These are phyloP conservation scores for Ogataea siamensis DNA, from an alignment of 805 yeast species.

Conservation along the genomic window DNA sequence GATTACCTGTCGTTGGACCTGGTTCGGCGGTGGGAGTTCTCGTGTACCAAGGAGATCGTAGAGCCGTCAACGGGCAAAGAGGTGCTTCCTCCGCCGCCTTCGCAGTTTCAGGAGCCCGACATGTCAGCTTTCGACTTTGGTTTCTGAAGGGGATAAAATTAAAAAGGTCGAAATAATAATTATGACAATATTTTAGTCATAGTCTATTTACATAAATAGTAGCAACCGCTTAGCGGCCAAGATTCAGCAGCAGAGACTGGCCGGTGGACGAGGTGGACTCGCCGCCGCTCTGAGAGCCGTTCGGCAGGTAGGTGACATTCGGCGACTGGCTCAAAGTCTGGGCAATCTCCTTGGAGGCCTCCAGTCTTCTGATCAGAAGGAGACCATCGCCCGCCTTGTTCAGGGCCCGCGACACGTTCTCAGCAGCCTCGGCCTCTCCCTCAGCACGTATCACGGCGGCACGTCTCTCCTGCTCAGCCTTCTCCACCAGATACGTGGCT, in stretches of 20 bases:
- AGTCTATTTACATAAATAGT: slow-evolving; percentile 7
- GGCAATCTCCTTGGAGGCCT: slow-evolving; percentile 96
- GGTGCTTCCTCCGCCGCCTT: slow-evolving; percentile 44
- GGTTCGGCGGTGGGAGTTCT: slow-evolving; percentile 66
- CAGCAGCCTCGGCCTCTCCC: slow-evolving; percentile 99
- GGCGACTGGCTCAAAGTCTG: slow-evolving; percentile 76
- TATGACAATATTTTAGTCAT: not conserved
- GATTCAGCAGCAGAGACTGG: slow-evolving; percentile 61
- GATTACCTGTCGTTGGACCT: slow-evolving; percentile 68
- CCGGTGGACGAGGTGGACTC: slow-evolving; percentile 38
- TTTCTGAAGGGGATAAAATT: too few species aligned
- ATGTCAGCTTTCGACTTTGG: slow-evolving; percentile 70
- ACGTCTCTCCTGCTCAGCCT: slow-evolving; percentile 96
- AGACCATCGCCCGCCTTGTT: slow-evolving; percentile 95
- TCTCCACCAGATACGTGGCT: slow-evolving; percentile 88
- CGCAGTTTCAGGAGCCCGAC: slow-evolving; percentile 67
- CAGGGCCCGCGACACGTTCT: slow-evolving; percentile 86
- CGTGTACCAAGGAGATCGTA: not conserved
- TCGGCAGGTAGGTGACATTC: slow-evolving; percentile 87
- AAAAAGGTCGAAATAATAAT: not conserved
- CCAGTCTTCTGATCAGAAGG: slow-evolving; percentile 88
- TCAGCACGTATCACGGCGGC: slow-evolving; percentile 96
- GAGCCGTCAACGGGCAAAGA: slow-evolving; percentile 15
- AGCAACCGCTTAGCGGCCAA: slow-evolving; percentile 51
- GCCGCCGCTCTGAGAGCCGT: slow-evolving; percentile 37